Conservation (phyloP, 2,329 filamentous ascomycete species). For the Sporothrix globosa region DNA sequence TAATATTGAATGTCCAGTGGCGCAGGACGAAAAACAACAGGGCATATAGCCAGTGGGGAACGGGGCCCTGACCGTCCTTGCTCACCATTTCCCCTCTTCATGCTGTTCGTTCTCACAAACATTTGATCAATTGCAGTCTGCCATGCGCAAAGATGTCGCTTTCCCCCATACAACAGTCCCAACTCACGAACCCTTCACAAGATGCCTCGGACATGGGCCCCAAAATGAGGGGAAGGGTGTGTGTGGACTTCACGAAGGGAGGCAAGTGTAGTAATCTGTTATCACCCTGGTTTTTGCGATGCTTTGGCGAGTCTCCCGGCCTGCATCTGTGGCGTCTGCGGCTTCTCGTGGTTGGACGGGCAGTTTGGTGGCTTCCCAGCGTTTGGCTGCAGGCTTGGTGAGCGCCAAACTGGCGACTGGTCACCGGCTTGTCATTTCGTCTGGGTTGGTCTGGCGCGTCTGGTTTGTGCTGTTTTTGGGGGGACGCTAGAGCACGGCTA, state of each 20-base stretch:
- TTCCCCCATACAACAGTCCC: background rate
- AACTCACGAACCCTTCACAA: conserved; percentile 8
- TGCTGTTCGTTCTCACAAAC: too few relatives aligned
- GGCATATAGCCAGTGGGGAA: conserved; percentile 5
- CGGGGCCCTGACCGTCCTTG: background rate
- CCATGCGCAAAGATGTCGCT: too few relatives aligned
- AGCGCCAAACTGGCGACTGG: too few relatives aligned
- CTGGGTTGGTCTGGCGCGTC: background rate
- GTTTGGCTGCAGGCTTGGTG: background rate
- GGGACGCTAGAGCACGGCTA: conserved; percentile 15
- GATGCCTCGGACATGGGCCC: conserved; percentile 23
- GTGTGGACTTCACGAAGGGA: background rate
- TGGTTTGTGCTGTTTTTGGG: conserved; percentile 8
- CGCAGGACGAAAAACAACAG: background rate
- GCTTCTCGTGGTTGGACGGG: background rate
- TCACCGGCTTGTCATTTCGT: too few relatives aligned
- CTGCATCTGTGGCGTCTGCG: background rate
- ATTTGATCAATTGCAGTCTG: too few relatives aligned
- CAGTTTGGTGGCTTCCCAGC: background rate
- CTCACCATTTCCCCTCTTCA: conserved; percentile 3
- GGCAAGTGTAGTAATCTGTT: background rate
- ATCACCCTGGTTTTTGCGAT: background rate
- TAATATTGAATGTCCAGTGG: too few relatives aligned
- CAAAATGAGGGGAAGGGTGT: conserved; percentile 18
- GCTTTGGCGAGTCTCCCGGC: background rate